Base-by-base conservation (phyloP, 1,284 basidiomycete genomes). In the Athelia sp. region DNA sequence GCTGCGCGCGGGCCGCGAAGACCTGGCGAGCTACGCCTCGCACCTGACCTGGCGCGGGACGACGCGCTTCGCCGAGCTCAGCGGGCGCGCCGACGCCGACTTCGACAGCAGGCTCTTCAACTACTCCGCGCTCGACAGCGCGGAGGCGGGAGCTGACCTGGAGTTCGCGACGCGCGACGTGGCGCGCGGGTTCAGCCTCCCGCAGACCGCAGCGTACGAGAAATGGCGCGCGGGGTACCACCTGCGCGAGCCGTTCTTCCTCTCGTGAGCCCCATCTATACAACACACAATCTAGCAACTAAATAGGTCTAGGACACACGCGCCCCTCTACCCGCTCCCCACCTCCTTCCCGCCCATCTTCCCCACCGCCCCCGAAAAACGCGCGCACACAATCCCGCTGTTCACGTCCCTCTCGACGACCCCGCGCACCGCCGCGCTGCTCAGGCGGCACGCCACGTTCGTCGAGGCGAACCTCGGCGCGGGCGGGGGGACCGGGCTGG, bases 11-110 rank as follows among this genome's bases (percentile, higher is more conserved):
- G 58, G 62, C 15, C 53, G 58, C 10, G 66, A 75, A n/a, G 72
- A 75, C 54, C 64, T 88, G 29, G 61, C 73, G 8, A 73, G 65
- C 45, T 58, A 82, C 35, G 73, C 69, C 24, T 60, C 67, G 3
- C 72, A 76, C 43, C 67, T 89, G 42, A 82, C 80, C 56, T 76
- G 74, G 68, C 69, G 75, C 19, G 77, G 74, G 24, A 68, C 71
- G 38, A 75, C 75, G 46, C 75, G 74, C 13, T 80, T 88, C 54
- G 74, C 73, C n/a, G 70, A 79, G 38, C 70, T 90, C 13, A 65
- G 66, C 45, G 87, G 87, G 76, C 15, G 59, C 59, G 9, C 50
- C 62, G 43, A 48, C 47, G 31, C 43, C 15, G 64, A 66, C 43
- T 62, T 72, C 22, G 65, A 64, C 10, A 51, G 51, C 48, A 61